Base-by-base conservation (phyloP, 495 filamentous ascomycete species). In the Aspergillus hancockii region DNA sequence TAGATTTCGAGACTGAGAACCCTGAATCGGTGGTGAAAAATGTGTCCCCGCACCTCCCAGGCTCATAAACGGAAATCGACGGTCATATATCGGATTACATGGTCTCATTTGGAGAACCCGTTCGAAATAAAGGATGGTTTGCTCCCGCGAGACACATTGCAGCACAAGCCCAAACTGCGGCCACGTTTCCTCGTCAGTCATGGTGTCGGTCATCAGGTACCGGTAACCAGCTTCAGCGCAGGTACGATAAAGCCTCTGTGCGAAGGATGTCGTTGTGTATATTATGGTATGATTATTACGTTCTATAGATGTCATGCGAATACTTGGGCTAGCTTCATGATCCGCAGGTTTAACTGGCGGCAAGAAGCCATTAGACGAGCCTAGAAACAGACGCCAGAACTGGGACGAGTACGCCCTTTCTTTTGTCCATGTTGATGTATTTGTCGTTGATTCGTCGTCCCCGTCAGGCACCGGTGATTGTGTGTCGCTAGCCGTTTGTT, bases 41-140 rank as follows among this genome's bases (percentile, higher is more conserved):
- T 64, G 58, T 10, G 55, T 58, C 8, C 65, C 65, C 19, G 65
- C 55, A 30, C 59, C 59, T 9, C 65, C 65, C 8, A 62, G 19
- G 21, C 62, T 60, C 9, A 67, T 55, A 51, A 57, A 67, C 4
- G 65, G 62, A 31, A 67, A 64, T 13, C 58, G 62, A 19, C 31
- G 18, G 43, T 67, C 62, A 21, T 49, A 5, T 28, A 64, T 18
- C 18, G 65, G 65, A 53, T 64, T 60, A 32, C 61, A 64, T 9
- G 59, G 52, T 8, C 32, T 47, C 31, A 18, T 34, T 10, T 12
- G 40, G 4, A 62, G 18, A 23, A 64, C 62, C 7, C 53, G 62
- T 43, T 51, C 25, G 43, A 67, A 64, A 49, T 64, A 64, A 1
- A 45, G 45, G 14, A 14, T 23, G 22, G 64, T 50, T 4, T 67